These are phyloP conservation scores for Lomentospora prolificans DNA, from an alignment of 2,329 filamentous ascomycete genomes.

Conservation along the genomic window DNA sequence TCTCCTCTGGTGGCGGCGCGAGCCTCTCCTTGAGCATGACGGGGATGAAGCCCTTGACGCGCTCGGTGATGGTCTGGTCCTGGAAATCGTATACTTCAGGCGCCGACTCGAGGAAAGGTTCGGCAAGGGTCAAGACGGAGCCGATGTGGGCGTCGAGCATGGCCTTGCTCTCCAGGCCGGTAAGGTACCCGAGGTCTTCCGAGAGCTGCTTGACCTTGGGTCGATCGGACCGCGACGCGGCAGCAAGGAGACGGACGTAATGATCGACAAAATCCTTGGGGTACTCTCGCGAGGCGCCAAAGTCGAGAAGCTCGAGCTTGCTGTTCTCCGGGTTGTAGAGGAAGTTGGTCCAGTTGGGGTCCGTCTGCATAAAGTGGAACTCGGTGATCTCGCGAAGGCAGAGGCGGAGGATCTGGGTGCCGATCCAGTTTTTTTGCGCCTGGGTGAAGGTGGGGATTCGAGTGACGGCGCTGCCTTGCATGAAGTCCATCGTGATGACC, in stretches of 20 bases:
- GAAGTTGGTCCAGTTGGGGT: conserved; percentile 99
- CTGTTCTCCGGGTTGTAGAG: conserved; percentile 66
- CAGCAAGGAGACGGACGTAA: conserved; percentile 72
- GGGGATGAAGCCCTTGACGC: conserved; percentile 80
- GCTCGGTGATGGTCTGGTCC: conserved; percentile 91
- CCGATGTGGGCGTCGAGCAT: conserved; percentile 91
- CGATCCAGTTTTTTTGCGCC: conserved; percentile 87
- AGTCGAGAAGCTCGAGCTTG: conserved; percentile 85
- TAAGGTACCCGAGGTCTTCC: conserved; percentile 77
- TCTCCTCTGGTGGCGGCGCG: conserved; percentile 90
- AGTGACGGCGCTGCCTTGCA: conserved; percentile 79
- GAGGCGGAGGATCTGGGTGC: conserved; percentile 82
- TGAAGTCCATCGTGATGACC: conserved; percentile 87
- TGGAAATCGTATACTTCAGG: conserved; percentile 85
- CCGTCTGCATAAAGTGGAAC: conserved; percentile 98
- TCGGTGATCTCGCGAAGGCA: conserved; percentile 89
- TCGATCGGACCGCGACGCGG: conserved; percentile 64
- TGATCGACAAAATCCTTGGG: conserved; percentile 67
- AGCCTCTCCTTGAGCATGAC: conserved; percentile 86
- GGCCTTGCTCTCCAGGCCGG: conserved; percentile 70
- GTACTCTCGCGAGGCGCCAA: conserved; percentile 84
- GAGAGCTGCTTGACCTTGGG: conserved; percentile 56
- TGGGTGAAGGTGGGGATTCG: conserved; percentile 68
- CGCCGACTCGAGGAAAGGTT: conserved; percentile 71
- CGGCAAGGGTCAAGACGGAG: conserved; percentile 80